phyloP scores from a whole-genome alignment of 805 yeast genomes.

The Hermanozyma aechmeae region DNA sequence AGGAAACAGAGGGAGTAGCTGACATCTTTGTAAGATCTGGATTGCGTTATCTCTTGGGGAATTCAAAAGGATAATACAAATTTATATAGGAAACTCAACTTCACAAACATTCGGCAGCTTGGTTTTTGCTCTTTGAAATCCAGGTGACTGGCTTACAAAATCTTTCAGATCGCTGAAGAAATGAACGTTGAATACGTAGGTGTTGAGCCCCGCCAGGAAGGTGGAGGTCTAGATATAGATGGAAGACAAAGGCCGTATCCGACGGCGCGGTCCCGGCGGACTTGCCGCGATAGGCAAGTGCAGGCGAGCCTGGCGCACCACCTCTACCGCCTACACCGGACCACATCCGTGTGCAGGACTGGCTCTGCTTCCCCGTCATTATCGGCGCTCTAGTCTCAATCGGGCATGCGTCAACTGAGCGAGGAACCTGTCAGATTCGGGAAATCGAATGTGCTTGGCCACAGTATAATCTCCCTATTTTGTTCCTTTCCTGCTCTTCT shows the following conservation, averaged over 20 bases:
- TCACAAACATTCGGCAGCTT: slow-evolving; percentile 13
- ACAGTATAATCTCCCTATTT: slow-evolving; percentile 3
- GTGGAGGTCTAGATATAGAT: too few species aligned
- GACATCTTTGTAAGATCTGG: neutral
- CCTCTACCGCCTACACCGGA: neutral
- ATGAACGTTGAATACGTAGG: neutral
- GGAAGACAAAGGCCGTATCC: too few species aligned
- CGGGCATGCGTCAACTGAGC: neutral
- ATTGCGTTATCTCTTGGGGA: neutral
- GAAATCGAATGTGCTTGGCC: too few species aligned
- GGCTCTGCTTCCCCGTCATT: neutral
- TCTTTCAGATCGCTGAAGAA: neutral
- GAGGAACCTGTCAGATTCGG: too few species aligned
- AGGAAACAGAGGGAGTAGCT: neutral
- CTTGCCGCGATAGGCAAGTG: too few species aligned
- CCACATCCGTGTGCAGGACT: neutral
- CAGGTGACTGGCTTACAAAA: neutral
- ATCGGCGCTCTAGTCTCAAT: neutral
- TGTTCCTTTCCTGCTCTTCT: slow-evolving; percentile 12
- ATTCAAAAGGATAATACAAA: slow-evolving; percentile 10
- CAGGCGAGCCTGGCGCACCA: too few species aligned
- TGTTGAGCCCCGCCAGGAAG: too few species aligned
- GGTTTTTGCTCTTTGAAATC: slow-evolving; percentile 1
- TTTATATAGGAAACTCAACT: slow-evolving; percentile 13
- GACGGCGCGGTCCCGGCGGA: too few species aligned